Evolutionary conservation across 805 yeast genomes (phyloP).

Genomic region (Yamadazyma sp.): DNA sequence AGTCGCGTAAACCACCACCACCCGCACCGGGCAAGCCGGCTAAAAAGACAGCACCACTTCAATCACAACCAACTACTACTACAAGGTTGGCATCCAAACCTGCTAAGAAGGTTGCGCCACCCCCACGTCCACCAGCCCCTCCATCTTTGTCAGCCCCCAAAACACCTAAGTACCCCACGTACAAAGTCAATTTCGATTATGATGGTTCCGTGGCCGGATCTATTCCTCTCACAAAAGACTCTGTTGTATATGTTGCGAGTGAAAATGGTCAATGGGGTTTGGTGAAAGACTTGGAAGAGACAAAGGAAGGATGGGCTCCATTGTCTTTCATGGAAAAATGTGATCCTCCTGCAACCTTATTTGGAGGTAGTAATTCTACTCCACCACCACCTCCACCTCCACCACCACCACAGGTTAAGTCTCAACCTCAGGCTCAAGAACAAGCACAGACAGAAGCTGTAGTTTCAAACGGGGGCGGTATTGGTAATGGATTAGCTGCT

Average conservation of each 20-base stretch:
- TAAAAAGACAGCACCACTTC: slow-evolving; percentile 17
- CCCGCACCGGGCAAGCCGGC: slow-evolving; percentile 10
- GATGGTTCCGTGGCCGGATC: slow-evolving; percentile 84
- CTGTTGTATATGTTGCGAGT: slow-evolving; percentile 67
- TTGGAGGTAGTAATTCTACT: slow-evolving; percentile 20
- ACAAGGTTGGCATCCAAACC: slow-evolving; percentile 56
- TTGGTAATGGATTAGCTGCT: slow-evolving; percentile 63
- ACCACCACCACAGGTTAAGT: slow-evolving; percentile 16
- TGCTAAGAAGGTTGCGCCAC: slow-evolving; percentile 46
- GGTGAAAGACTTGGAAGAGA: slow-evolving; percentile 72
- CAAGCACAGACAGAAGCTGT: slow-evolving; percentile 21
- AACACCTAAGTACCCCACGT: slow-evolving; percentile 71
- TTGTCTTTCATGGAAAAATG: slow-evolving; percentile 78
- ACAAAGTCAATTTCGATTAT: slow-evolving; percentile 83
- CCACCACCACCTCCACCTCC: slow-evolving; percentile 42
- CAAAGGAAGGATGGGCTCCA: slow-evolving; percentile 96
- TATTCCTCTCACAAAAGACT: slow-evolving; percentile 74
- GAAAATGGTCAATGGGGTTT: slow-evolving; percentile 93
- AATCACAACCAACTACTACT: slow-evolving; percentile 7
- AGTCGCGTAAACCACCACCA: slow-evolving; percentile 21
- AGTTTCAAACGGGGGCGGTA: slow-evolving; percentile 25
- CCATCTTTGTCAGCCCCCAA: slow-evolving; percentile 61
- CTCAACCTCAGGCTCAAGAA: slow-evolving; percentile 9
- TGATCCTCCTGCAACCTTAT: slow-evolving; percentile 43
- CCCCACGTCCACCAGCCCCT: slow-evolving; percentile 59